A percentile compares a stretch with the other conserved stretches of the same genome.
phyloP scores from a whole-genome alignment of 2,329 filamentous ascomycete species.

The Emergomyces orientalis region DNA sequence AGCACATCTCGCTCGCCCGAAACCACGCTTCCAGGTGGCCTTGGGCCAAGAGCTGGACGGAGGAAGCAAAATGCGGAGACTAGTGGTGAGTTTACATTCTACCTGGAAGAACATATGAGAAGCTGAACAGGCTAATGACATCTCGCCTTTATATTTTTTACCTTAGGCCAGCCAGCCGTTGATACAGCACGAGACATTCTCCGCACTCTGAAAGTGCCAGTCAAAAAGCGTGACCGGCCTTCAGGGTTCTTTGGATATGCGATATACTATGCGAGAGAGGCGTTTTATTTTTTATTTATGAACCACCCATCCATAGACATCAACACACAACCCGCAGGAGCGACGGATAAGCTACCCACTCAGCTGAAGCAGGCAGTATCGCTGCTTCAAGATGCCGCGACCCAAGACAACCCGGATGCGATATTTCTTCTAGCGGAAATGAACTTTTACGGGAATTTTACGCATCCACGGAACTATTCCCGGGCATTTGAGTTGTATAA shows the following conservation, averaged over 20 bases:
- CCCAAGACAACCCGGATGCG: slow-evolving; percentile 59
- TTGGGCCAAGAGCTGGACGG: slow-evolving; percentile 4
- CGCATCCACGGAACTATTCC: slow-evolving; percentile 71
- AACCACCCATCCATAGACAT: slow-evolving; percentile 47
- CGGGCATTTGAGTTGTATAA: slow-evolving; percentile 74
- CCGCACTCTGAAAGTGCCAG: slow-evolving; percentile 11
- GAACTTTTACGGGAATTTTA: slow-evolving; percentile 94
- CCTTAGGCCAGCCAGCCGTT: slow-evolving; percentile 16
- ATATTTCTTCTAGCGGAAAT: slow-evolving; percentile 84
- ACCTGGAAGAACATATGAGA: not conserved
- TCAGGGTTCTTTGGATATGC: slow-evolving; percentile 49
- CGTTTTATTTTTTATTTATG: slow-evolving; percentile 56
- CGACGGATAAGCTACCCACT: slow-evolving; percentile 26
- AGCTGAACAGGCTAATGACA: not conserved
- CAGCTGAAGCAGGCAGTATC: slow-evolving; percentile 50
- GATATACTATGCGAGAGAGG: slow-evolving; percentile 52
- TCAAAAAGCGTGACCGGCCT: slow-evolving; percentile 36
- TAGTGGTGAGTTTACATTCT: not conserved
- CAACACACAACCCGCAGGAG: slow-evolving; percentile 28
- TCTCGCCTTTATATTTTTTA: not conserved
- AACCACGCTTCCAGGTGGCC: slow-evolving; percentile 4
- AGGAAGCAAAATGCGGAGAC: slow-evolving; percentile 2
- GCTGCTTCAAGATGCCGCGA: slow-evolving; percentile 50
- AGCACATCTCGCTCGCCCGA: not conserved
- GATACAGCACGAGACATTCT: slow-evolving; percentile 16